Base-by-base conservation (phyloP, 2,329 filamentous ascomycete genomes). In the Bretziella fagacearum region DNA sequence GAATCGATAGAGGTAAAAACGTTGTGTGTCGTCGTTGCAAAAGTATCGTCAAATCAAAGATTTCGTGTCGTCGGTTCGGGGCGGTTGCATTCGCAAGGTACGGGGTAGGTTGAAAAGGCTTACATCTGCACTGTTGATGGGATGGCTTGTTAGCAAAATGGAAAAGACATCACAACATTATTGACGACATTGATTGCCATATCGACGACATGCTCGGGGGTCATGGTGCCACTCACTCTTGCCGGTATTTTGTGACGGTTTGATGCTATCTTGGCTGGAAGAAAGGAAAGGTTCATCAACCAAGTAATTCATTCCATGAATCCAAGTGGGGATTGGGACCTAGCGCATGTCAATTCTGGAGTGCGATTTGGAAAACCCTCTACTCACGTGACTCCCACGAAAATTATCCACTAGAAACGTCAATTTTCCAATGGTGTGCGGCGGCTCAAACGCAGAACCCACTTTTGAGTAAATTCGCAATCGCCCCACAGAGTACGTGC, bases 81-180 rank as follows among this genome's bases (percentile, higher is more conserved):
- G 26, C 17, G 25, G 23, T 20, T 29, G 23, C 45, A 40, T 22
- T 47, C 15, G 5, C 32, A 45, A 44, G 22, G 37, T 13, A 39
- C 6, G 7, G 35, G 23, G 29, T 23, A 36, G 7, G 15, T 32
- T 23, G 35, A 54, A 56, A 54, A 53, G 54, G 60, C 81, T 81
- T 78, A 89, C 83, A 91, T 91, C 79, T 91, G 84, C 84, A 91
- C 84, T 89, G 23, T 52, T 42, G 64, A 57, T 17, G 52, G 20
- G 25, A 41, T 26, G 11, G 36, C 56, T 57, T 48, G 65, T 79
- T 67, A 79, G 73, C 60, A 63, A 56, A 44, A 46, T 67, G 79
- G 73, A 60, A 63, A 56, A 44, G 46, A 46, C n/a, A 17, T 41
- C 41, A 45, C 41, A 41, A 46, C 27, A 27, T 15, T 23, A 40